These are phyloP conservation scores for Wickerhamiella kurtzmanii DNA, from an alignment of 805 yeast species.

Conservation along the genomic window DNA sequence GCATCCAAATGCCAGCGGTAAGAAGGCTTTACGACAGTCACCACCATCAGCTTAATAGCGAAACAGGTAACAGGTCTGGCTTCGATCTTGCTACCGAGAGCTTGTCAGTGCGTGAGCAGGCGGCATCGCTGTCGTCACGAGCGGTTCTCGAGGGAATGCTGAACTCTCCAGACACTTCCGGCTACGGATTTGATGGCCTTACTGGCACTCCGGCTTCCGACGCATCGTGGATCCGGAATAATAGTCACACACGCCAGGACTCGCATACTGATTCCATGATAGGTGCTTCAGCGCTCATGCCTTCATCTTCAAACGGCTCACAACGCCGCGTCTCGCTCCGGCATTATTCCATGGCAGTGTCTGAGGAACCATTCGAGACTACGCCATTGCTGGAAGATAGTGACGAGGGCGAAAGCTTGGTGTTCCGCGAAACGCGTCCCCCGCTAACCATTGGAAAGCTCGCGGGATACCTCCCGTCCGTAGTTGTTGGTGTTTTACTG, in stretches of 20 bases:
- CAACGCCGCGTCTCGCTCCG: not conserved
- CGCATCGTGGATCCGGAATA: not conserved
- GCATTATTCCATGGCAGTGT: not conserved
- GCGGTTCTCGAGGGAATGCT: slow-evolving; percentile 13
- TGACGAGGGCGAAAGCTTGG: not conserved
- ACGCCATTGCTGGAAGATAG: not conserved
- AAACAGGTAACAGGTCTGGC: slow-evolving; percentile 4
- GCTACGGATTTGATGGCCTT: not conserved
- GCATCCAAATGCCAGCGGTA: not conserved
- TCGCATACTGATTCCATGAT: not conserved
- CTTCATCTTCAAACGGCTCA: not conserved
- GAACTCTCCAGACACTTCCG: not conserved
- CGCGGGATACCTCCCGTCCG: slow-evolving; percentile 51
- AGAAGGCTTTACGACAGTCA: not conserved
- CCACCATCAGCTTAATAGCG: not conserved
- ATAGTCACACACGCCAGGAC: not conserved
- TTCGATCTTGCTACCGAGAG: slow-evolving; percentile 12
- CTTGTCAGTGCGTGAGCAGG: slow-evolving; percentile 15
- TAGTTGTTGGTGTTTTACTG: slow-evolving; percentile 66
- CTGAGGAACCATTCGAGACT: not conserved
- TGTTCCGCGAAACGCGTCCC: not conserved
- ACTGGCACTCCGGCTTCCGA: not conserved
- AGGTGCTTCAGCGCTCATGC: not conserved
- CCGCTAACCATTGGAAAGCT: slow-evolving; percentile 3
- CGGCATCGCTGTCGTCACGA: slow-evolving; percentile 14